Conservation (phyloP, 441 rosid genomes). For the Euphorbia celastroides region DNA sequence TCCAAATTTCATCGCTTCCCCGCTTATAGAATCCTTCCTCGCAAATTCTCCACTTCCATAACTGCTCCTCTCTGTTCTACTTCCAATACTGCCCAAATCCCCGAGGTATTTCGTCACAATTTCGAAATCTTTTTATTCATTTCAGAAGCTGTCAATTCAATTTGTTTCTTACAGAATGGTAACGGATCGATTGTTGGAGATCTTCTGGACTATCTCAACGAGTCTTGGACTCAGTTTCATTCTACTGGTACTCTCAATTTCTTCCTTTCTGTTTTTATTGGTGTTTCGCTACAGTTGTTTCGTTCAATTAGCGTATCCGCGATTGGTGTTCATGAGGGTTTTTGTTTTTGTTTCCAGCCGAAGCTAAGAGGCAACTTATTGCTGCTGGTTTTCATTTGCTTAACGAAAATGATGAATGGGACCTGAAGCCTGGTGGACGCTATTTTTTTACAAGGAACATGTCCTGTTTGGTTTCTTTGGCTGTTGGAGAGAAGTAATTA, state of each 20-base stretch:
- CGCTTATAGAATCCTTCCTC: constrained; percentile 21
- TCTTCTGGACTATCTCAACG: constrained; percentile 79
- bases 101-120: constrained; percentile 15
- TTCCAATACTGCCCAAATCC: constrained; percentile 12
- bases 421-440: constrained; percentile 82
- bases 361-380: constrained; percentile 66
- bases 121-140: neutral
- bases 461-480: constrained; percentile 91
- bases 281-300: neutral
- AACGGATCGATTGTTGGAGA: constrained; percentile 54
- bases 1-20: constrained; percentile 23
- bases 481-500: constrained; percentile 80
- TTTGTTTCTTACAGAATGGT: neutral
- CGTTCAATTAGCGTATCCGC: neutral
- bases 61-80: constrained; percentile 30
- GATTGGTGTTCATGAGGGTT: neutral
- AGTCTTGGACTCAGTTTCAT: constrained; percentile 95
- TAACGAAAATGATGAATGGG: constrained; percentile 80
- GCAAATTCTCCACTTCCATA: constrained; percentile 30
- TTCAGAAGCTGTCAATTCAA: neutral
- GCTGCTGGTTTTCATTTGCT: constrained; percentile 71
- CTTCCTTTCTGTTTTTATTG: neutral
- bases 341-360: constrained; percentile 42
- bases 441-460: constrained; percentile 89
- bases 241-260: constrained; percentile 57